Conservation (phyloP, 768 basidiomycete species). For the Butyriboletus loyo region DNA sequence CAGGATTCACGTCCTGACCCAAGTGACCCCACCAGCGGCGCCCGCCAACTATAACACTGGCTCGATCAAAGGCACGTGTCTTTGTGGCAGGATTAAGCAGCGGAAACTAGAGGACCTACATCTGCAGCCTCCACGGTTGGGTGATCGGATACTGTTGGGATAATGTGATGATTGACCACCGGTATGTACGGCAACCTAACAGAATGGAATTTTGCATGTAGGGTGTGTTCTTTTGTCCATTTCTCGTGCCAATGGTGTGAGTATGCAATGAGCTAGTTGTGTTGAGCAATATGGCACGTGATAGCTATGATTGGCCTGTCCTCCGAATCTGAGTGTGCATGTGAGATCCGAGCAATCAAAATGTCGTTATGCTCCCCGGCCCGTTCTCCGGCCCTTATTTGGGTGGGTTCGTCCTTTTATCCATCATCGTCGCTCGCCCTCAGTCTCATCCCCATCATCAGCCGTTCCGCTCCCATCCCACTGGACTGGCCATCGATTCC, state of each 20-base stretch:
- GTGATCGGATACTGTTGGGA: no score
- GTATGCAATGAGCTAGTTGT: no score
- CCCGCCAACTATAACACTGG: slow-evolving; percentile 62
- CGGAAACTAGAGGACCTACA: slow-evolving; percentile 33
- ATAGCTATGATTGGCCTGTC: no score
- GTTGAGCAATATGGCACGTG: no score
- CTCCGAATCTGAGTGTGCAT: no score
- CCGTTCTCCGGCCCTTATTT: slow-evolving; percentile 18
- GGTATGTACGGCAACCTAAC: no score
- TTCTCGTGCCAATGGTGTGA: no score
- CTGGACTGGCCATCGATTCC: background rate
- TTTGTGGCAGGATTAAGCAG: slow-evolving; percentile 55
- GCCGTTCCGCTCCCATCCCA: background rate
- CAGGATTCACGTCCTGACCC: no score
- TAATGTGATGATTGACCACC: no score
- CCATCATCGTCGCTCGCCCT: background rate
- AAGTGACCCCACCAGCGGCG: slow-evolving; percentile 61
- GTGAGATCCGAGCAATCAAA: background rate
- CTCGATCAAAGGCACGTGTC: slow-evolving; percentile 56
- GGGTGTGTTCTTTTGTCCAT: no score
- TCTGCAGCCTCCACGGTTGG: slow-evolving; percentile 37
- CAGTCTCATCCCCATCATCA: background rate
- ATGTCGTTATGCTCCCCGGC: background rate
- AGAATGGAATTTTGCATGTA: no score
- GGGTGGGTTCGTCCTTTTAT: background rate